Base-by-base conservation (phyloP, 2,329 filamentous ascomycete species). In the Fusarium xyrophilum region DNA sequence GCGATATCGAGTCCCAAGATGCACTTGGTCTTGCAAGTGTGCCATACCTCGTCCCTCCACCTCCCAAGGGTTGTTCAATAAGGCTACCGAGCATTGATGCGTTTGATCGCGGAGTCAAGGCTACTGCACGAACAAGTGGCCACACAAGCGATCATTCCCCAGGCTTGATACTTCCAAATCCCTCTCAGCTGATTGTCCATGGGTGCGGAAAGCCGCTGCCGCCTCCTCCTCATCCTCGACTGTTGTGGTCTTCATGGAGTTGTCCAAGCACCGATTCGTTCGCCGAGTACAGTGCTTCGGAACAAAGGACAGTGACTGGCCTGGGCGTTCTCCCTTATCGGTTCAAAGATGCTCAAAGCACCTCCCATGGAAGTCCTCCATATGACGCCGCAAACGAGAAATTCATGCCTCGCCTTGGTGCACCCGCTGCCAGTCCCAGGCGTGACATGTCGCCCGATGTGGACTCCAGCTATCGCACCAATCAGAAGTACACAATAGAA, bases 371-470 rank as follows among this genome's bases (percentile, higher is more conserved):
- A 8, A 50, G 10, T 6, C 13, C 21, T 9, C 23, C 32, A 15
- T 35, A 13, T 2, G 15, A 25, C 12, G 12, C 17, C 2, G 46
- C 21, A 50, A 30, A 27, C 17, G 17, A 25, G 79, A 35, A 78
- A 76, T 77, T 64, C 65, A 74, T 6, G 79, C 81, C 36, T 77
- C 79, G 78, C 66, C 78, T 77, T 27, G 72, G 70, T 63, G 70
- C 75, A 44, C 65, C 77, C 19, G 5, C 17, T 8, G 17, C 7
- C 13, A 52, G 28, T 3, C 27, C 17, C 28, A 14, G 12, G 13
- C 28, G n/a, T n/a, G 39, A 36, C 7, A 19, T 17, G 6, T 52
- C 54, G 3, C 57, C 25, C 2, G 42, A 44, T 11, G 19, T 6
- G 13, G 17, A 44, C 4, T 15, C 25, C 5, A 44, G 3, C 17